A percentile compares a stretch with the other conserved stretches of the same genome.
Evolutionary conservation across 148 eudicot genomes (phyloP).

Genomic region (Chenopodium quinoa): DNA sequence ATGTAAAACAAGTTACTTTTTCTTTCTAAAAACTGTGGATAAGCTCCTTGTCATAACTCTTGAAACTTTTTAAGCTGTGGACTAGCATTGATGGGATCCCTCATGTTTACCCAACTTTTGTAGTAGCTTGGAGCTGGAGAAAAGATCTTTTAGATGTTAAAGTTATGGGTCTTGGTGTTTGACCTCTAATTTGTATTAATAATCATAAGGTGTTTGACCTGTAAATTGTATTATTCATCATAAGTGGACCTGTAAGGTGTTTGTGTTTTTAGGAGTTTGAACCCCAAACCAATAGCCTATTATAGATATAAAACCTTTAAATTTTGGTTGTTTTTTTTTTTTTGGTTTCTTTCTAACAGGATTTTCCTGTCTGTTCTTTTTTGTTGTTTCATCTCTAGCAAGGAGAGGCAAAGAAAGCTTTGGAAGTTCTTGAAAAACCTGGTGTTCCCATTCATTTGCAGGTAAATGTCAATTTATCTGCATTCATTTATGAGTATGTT

Average conservation of each 20-base stretch:
- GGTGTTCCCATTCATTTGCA: constrained; percentile 75
- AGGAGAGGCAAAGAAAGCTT: constrained; percentile 97
- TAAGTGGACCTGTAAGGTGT: not conserved
- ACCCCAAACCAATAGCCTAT: not conserved
- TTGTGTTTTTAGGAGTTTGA: not conserved
- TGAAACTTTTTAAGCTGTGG: too few species aligned
- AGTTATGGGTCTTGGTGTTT: not conserved
- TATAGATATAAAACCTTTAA: not conserved
- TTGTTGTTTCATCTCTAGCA: constrained; percentile 46
- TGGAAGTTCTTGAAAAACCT: constrained; percentile 88
- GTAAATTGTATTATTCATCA: not conserved
- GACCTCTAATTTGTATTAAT: not conserved
- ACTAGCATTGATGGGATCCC: not conserved
- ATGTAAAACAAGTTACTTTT: not conserved
- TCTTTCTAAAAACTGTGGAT: too few species aligned
- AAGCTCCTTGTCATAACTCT: too few species aligned
- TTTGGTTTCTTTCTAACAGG: not conserved
- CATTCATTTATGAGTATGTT: not conserved
- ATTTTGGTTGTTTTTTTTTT: too few species aligned
- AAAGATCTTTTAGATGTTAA: not conserved
- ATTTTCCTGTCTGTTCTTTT: constrained; percentile 4
- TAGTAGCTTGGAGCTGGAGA: not conserved
- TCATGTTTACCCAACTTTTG: not conserved
- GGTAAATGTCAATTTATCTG: constrained; percentile 41
- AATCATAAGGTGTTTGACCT: not conserved